A percentile compares a stretch with the other conserved stretches of the same genome.
Conservation (phyloP, 345 rosid species). For the Excoecaria agallocha region DNA sequence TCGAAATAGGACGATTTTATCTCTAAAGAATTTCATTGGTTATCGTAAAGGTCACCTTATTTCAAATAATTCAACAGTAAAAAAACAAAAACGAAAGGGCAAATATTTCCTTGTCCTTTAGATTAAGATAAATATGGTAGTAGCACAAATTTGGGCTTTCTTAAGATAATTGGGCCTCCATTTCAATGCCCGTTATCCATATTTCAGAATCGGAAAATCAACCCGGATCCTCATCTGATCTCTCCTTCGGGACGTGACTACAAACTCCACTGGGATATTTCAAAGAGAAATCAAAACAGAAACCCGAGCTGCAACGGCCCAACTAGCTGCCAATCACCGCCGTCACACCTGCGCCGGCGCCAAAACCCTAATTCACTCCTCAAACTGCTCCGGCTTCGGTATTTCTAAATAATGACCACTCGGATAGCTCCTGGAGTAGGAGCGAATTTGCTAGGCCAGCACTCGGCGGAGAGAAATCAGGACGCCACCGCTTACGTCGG, state of each 20-base stretch:
- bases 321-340: not conserved
- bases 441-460: conserved; percentile 96
- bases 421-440: conserved; percentile 97
- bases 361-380: not conserved
- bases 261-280: no score
- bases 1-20: no score
- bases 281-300: not conserved
- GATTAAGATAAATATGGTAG: no score
- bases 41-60: no score
- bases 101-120: no score
- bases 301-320: not conserved
- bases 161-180: not conserved
- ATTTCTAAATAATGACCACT: conserved; percentile 56
- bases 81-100: no score
- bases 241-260: not conserved
- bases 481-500: conserved; percentile 98
- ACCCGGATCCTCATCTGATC: not conserved
- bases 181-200: not conserved
- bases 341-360: not conserved
- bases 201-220: not conserved
- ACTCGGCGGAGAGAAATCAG: conserved; percentile 94
- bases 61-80: no score
- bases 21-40: no score
- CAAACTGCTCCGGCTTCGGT: not conserved
- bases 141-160: not conserved